phyloP scores from a whole-genome alignment of 768 basidiomycete genomes.

The Termitomyces sp. region DNA sequence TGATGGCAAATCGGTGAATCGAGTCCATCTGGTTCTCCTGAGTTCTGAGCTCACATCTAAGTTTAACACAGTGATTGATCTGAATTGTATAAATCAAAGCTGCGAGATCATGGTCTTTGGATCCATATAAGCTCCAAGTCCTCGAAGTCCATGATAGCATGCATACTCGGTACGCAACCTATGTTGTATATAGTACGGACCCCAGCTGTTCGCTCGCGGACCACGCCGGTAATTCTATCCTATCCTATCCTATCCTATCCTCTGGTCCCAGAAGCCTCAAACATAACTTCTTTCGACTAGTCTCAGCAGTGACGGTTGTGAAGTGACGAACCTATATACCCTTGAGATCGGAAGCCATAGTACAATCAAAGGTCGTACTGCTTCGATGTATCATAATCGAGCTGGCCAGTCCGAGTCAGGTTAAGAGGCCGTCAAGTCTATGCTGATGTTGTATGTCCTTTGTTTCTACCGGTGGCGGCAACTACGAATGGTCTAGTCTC shows the following conservation, averaged over 20 bases:
- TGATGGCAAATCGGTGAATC: not conserved
- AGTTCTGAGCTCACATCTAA: not conserved
- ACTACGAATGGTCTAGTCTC: not conserved
- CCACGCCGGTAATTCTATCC: too few species aligned
- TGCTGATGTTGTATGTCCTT: not conserved
- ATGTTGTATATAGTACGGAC: too few species aligned
- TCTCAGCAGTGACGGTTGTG: not conserved
- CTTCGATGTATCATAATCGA: not conserved
- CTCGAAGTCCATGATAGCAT: not conserved
- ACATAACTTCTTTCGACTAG: not conserved
- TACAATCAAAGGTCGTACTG: not conserved
- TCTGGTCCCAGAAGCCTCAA: not conserved
- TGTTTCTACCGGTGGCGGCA: not conserved
- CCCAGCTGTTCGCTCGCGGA: too few species aligned
- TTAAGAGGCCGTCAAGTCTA: not conserved
- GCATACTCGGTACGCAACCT: too few species aligned
- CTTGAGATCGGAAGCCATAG: too few species aligned
- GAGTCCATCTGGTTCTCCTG: not conserved
- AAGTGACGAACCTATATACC: too few species aligned
- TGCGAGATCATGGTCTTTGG: not conserved
- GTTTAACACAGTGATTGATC: not conserved
- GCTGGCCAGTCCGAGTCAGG: not conserved
- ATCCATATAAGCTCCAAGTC: not conserved
- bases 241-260: too few species aligned
- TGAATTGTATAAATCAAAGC: not conserved